Evolutionary conservation across 306 rosid genomes (phyloP).

Genomic region (Vicia sativa): DNA sequence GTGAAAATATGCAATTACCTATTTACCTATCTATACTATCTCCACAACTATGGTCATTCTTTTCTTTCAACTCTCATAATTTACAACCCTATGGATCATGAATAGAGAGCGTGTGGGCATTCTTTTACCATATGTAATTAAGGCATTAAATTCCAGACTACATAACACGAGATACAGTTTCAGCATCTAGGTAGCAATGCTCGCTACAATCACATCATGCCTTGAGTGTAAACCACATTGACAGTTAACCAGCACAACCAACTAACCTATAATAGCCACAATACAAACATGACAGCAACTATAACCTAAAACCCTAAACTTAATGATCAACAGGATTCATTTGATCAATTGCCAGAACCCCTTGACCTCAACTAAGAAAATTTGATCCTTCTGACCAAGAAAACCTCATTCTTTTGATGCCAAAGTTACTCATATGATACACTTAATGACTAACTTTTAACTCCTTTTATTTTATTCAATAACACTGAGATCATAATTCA

Average conservation of each 20-base stretch:
- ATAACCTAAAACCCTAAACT: constrained; percentile 15
- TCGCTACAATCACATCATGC: background rate
- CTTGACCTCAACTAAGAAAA: background rate
- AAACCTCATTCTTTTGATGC: background rate
- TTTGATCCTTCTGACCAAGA: background rate
- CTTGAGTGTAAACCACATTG: background rate
- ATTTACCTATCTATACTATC: constrained; percentile 21
- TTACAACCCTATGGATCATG: constrained; percentile 1
- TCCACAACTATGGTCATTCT: constrained; percentile 22
- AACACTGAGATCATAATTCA: background rate
- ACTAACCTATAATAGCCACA: constrained; percentile 12
- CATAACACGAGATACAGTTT: background rate
- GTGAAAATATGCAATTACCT: constrained; percentile 22
- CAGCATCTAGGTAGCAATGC: background rate
- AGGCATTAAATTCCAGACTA: background rate
- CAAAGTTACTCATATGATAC: background rate
- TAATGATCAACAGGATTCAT: constrained; percentile 11
- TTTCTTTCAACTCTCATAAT: constrained; percentile 18
- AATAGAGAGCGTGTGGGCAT: background rate
- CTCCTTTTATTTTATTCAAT: constrained; percentile 5
- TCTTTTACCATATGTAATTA: constrained; percentile 8
- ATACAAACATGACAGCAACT: background rate
- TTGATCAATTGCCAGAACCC: constrained; percentile 2
- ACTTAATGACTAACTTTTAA: constrained; percentile 6
- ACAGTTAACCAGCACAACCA: background rate